Percentiles rank a stretch among this genome's conserved stretches.
These are phyloP conservation scores for Pluteus cervinus DNA, from an alignment of 768 basidiomycete species.

Conservation along the genomic window DNA sequence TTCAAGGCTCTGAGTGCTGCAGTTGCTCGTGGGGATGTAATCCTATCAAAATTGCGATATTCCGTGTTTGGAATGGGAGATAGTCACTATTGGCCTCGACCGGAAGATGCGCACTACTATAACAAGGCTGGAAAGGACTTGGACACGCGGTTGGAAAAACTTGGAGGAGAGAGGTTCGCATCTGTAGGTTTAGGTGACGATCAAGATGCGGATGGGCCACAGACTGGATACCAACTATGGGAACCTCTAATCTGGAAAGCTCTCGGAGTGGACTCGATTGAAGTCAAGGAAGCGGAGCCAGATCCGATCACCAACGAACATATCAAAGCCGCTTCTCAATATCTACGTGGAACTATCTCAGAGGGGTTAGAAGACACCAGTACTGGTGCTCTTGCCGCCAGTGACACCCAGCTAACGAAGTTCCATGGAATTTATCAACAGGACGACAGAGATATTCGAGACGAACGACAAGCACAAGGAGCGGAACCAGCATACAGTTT, in stretches of 20 bases:
- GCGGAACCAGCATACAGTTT: constrained; percentile 95
- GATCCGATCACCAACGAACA: constrained; percentile 99
- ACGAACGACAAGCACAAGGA: constrained; percentile 88
- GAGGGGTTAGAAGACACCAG: constrained; percentile 78
- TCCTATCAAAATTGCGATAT: constrained; percentile 62
- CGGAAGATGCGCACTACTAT: constrained; percentile 97
- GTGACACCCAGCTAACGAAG: constrained; percentile 94
- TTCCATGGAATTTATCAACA: constrained; percentile 97
- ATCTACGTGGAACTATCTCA: constrained; percentile 89
- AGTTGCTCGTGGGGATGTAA: constrained; percentile 47
- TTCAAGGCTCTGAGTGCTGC: constrained; percentile 80
- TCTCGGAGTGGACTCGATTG: constrained; percentile 83
- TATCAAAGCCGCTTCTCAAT: constrained; percentile 94
- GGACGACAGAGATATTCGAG: constrained; percentile 97
- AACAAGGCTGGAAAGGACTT: constrained; percentile 95
- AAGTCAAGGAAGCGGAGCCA: constrained; percentile 88
- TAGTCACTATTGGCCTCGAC: constrained; percentile 97
- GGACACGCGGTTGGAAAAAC: constrained; percentile 66
- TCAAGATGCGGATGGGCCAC: constrained; percentile 92
- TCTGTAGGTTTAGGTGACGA: constrained; percentile 88
- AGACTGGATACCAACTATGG: constrained; percentile 97
- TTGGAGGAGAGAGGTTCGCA: constrained; percentile 74
- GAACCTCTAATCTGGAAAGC: constrained; percentile 92
- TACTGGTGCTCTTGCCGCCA: constrained; percentile 87
- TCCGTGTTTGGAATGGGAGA: constrained; percentile 95